phyloP scores from a whole-genome alignment of 768 basidiomycete species.

The Fibroporia radiculosa region DNA sequence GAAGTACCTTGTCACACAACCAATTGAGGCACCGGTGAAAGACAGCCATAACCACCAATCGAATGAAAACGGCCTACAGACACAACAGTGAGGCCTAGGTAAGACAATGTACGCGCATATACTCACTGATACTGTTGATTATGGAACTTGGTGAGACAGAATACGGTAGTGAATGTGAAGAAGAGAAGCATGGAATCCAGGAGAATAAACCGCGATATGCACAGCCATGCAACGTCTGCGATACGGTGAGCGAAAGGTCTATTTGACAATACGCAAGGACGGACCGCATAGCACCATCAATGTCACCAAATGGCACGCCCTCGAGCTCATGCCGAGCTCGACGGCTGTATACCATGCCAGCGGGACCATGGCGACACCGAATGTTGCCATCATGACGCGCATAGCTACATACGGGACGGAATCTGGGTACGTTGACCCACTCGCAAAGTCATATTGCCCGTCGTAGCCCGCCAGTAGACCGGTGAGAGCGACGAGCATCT shows the following conservation, averaged over 20 bases:
- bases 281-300: slow-evolving; percentile 89
- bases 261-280: slow-evolving; percentile 19
- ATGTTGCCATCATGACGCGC: slow-evolving; percentile 90
- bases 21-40: slow-evolving; percentile 92
- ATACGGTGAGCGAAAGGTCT: neutral
- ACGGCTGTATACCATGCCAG: slow-evolving; percentile 95
- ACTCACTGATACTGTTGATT: slow-evolving; percentile 90
- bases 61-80: slow-evolving; percentile 73
- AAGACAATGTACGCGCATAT: slow-evolving; percentile 2
- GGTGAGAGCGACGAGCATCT: slow-evolving; percentile 96
- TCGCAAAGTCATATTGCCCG: slow-evolving; percentile 90
- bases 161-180: slow-evolving; percentile 96
- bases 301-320: slow-evolving; percentile 87
- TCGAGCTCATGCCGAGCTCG: slow-evolving; percentile 85
- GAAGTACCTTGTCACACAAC: slow-evolving; percentile 80
- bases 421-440: slow-evolving; percentile 77
- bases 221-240: slow-evolving; percentile 93
- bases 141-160: slow-evolving; percentile 93
- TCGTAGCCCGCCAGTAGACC: slow-evolving; percentile 89
- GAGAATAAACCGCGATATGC: slow-evolving; percentile 95
- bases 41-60: slow-evolving; percentile 98
- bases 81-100: slow-evolving; percentile 15
- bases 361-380: slow-evolving; percentile 93
- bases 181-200: slow-evolving; percentile 98
- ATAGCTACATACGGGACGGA: slow-evolving; percentile 89